Conservation (phyloP, 2,329 filamentous ascomycete genomes). For the Lasiodiplodia sp. region DNA sequence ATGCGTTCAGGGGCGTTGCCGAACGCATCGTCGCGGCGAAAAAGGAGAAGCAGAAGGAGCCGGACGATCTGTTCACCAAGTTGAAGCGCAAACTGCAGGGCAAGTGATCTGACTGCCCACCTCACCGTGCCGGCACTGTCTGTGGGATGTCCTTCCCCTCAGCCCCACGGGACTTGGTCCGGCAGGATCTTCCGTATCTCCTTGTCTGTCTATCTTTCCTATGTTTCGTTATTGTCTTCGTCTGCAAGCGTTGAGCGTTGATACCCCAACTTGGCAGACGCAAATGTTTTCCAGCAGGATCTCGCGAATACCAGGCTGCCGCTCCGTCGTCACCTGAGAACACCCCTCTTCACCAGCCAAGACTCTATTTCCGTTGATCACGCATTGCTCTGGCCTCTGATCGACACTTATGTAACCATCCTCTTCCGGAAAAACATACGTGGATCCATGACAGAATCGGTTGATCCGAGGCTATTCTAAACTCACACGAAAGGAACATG, state of each 20-base stretch:
- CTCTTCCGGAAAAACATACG: neutral
- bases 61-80: constrained; percentile 22
- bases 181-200: neutral
- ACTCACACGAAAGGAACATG: constrained; percentile 13
- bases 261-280: constrained; percentile 18
- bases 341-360: neutral
- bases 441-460: constrained; percentile 1
- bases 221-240: constrained; percentile 7
- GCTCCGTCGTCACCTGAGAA: neutral
- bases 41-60: constrained; percentile 15
- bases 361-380: neutral
- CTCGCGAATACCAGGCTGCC: neutral
- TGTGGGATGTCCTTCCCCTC: neutral
- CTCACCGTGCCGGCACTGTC: constrained; percentile 6
- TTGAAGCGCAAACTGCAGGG: constrained; percentile 24
- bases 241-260: constrained; percentile 27
- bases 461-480: constrained; percentile 23
- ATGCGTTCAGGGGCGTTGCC: constrained; percentile 3
- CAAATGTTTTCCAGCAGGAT: constrained; percentile 19
- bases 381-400: neutral
- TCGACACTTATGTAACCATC: constrained; percentile 11
- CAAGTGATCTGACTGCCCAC: constrained; percentile 9
- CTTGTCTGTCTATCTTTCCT: neutral
- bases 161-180: neutral
- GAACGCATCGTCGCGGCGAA: constrained; percentile 11